A percentile compares a stretch with the other conserved stretches of the same genome.
phyloP scores from a whole-genome alignment of 140 eudicot species.

The Flaveria floridana region DNA sequence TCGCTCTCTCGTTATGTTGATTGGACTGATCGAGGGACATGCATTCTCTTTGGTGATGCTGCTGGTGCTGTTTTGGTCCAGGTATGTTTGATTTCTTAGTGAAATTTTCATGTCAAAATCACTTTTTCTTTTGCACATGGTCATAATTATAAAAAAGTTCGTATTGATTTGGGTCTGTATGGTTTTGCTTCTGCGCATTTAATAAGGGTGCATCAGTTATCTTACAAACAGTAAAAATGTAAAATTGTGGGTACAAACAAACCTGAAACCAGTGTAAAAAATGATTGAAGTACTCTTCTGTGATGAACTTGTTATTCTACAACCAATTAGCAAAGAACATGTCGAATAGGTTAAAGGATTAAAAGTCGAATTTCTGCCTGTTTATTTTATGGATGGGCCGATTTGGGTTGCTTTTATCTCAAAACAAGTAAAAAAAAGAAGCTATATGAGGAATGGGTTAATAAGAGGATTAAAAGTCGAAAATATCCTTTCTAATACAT shows the following conservation, averaged over 20 bases:
- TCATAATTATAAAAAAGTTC: neutral
- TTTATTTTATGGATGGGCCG: neutral
- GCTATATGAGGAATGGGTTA: neutral
- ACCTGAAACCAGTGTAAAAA: neutral
- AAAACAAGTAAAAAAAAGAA: neutral
- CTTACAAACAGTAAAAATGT: neutral
- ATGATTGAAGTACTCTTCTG: neutral
- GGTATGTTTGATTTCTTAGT: conserved; percentile 33
- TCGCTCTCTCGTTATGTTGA: conserved; percentile 86
- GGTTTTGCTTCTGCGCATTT: neutral
- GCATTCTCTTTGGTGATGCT: conserved; percentile 93
- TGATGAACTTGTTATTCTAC: neutral
- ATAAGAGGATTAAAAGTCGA: neutral
- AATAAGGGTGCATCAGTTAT: neutral
- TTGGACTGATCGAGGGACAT: conserved; percentile 91
- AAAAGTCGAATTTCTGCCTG: neutral
- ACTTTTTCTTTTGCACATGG: neutral
- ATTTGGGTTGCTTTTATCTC: neutral
- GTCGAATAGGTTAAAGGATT: no score
- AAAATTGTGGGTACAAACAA: neutral
- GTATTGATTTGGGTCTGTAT: conserved; percentile 1
- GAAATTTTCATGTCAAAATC: neutral
- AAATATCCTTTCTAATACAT: neutral
- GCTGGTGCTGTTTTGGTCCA: conserved; percentile 93
- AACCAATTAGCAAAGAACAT: neutral